A percentile compares a stretch with the other conserved stretches of the same genome.
These are phyloP conservation scores for Phyllosticta citribraziliensis DNA, from an alignment of 2,329 filamentous ascomycete species.

Conservation along the genomic window DNA sequence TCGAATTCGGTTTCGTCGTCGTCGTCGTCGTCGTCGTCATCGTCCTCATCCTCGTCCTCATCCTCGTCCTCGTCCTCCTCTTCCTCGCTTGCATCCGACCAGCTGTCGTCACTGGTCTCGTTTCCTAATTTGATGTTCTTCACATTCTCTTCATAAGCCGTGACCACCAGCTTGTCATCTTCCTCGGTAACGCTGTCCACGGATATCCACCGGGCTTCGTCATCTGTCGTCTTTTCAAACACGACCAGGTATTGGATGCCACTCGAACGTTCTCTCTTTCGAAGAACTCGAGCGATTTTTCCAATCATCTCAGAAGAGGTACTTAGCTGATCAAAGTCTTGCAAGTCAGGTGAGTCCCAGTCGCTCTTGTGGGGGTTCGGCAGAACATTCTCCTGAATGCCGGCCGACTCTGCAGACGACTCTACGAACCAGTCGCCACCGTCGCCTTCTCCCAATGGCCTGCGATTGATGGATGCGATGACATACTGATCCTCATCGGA, in stretches of 20 bases:
- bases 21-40: constrained; percentile 30
- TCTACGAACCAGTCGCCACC: constrained; percentile 20
- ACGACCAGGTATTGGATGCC: constrained; percentile 45
- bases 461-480: background rate
- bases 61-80: constrained; percentile 15
- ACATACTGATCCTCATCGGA: constrained; percentile 15
- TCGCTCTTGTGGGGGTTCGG: constrained; percentile 15
- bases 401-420: background rate
- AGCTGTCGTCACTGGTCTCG: constrained; percentile 15
- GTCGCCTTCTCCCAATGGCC: constrained; percentile 24
- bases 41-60: constrained; percentile 27
- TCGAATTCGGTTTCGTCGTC: constrained; percentile 29
- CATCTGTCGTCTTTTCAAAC: constrained; percentile 32
- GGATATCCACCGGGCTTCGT: constrained; percentile 43
- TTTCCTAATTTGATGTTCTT: constrained; percentile 16
- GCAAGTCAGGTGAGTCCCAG: constrained; percentile 37
- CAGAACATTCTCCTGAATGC: background rate
- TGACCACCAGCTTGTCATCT: constrained; percentile 20
- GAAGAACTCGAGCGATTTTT: constrained; percentile 33
- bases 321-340: constrained; percentile 40
- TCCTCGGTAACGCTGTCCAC: constrained; percentile 17
- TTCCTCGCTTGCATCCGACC: constrained; percentile 16
- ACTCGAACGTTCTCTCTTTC: constrained; percentile 34
- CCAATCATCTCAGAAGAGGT: constrained; percentile 40
- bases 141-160: constrained; percentile 16